Percentiles rank a stretch among this genome's conserved stretches.
phyloP scores from a whole-genome alignment of 2,329 filamentous ascomycete genomes.

The Penicillium occitanis region DNA sequence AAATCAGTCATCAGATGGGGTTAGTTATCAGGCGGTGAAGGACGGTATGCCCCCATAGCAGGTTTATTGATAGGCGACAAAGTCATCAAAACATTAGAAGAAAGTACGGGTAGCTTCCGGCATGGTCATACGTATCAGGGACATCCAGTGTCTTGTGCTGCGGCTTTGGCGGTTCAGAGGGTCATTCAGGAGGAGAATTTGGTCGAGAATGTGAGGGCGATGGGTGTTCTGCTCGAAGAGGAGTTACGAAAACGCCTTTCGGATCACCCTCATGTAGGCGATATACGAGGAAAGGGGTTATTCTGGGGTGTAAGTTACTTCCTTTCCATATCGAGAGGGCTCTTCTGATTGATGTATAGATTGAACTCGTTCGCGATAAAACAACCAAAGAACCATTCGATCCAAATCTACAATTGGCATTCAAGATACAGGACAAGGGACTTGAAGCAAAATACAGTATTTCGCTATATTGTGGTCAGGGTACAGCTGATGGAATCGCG shows the following conservation, averaged over 20 bases:
- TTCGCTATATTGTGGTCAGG: slow-evolving; percentile 63
- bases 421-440: slow-evolving; percentile 54
- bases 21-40: too few species aligned
- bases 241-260: slow-evolving; percentile 48
- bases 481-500: slow-evolving; percentile 57
- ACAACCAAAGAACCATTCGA: slow-evolving; percentile 56
- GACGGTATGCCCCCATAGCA: slow-evolving; percentile 55
- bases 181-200: slow-evolving; percentile 60
- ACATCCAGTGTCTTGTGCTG: slow-evolving; percentile 57
- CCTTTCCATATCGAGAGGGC: background rate
- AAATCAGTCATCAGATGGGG: too few species aligned
- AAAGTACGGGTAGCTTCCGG: slow-evolving; percentile 52
- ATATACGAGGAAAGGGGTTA: slow-evolving; percentile 59
- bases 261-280: slow-evolving; percentile 53
- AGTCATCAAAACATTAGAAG: slow-evolving; percentile 50
- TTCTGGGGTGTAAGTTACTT: slow-evolving; percentile 58
- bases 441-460: slow-evolving; percentile 49
- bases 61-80: slow-evolving; percentile 54
- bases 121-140: slow-evolving; percentile 64
- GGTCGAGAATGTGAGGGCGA: slow-evolving; percentile 56
- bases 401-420: slow-evolving; percentile 46
- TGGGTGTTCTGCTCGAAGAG: slow-evolving; percentile 50
- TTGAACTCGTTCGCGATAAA: slow-evolving; percentile 61
- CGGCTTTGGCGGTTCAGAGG: slow-evolving; percentile 61
- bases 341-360: slow-evolving; percentile 25